Evolutionary conservation across 129 eudicot genomes (phyloP), one percentile per base, ranked within the genome.

Genomic region (Centaurea solstitialis): DNA sequence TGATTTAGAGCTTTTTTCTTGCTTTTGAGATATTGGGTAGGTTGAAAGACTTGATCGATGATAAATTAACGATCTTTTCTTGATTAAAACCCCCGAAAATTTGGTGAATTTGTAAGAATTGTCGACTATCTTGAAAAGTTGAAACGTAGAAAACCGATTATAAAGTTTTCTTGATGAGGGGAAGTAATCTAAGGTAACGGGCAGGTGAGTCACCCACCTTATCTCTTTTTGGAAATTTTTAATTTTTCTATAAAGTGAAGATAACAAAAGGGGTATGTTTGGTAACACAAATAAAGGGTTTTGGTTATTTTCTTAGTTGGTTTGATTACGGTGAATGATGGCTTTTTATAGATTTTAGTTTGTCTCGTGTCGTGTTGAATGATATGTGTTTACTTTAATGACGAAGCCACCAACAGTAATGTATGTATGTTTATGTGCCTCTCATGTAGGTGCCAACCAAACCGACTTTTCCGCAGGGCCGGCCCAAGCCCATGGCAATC

Each of bases 21-120:
- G 43, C 28, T 81, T 81, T 74, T 65, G 13, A 18, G 53, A 57
- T 40, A 67, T 43, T 28, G 82, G 30, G 43, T 33, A 37, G 68
- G 68, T 37, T 0, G 35, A 62, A 21, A 33, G 35, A 79, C 39
- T 53, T 71, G n/a, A 71, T 61, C 61, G 61, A 65, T 77, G 70
- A 79, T 79, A 38, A n/a, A 26, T 26, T 26, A 2, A 26, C 4
- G 37, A 33, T 2, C 37, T 37, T 6, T 79, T 59, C 30, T 79
- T 73, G 41, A 82, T 45, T 3, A 82, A 9, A 68, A 17, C 37
- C 38, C 43, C 33, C 10, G 37, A n/a, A 33, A 15, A 39, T n/a
- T 62, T 61, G 78, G 50, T 39, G 82, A 71, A 10, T 17, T 6
- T 70, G 78, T 69, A 38, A 68, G 75, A 74, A 74, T 28, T 81